Conservation (phyloP, 495 filamentous ascomycete genomes). For the Penicillium verhagenii region DNA sequence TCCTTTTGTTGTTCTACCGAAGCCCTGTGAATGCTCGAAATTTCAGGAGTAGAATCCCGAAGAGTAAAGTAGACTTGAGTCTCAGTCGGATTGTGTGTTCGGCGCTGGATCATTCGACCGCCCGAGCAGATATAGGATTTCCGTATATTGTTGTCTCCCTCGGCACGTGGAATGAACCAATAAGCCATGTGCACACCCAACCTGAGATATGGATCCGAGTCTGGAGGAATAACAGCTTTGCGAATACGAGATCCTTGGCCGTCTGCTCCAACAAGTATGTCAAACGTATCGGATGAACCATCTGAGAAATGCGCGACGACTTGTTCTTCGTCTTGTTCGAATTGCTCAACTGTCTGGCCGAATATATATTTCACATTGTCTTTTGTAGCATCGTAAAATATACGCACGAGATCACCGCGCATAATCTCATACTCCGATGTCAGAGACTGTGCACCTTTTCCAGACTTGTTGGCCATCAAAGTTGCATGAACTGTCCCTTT, state of each 20-base stretch:
- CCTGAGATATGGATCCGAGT: slow-evolving; percentile 15
- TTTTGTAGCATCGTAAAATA: slow-evolving; percentile 38
- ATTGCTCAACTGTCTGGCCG: slow-evolving; percentile 25
- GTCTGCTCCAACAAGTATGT: slow-evolving; percentile 51
- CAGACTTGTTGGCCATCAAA: slow-evolving; percentile 33
- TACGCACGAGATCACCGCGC: slow-evolving; percentile 39
- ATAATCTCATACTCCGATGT: slow-evolving; percentile 50
- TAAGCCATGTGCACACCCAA: slow-evolving; percentile 38
- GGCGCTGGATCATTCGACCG: slow-evolving; percentile 24
- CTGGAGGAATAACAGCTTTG: slow-evolving; percentile 28
- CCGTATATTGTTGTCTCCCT: slow-evolving; percentile 28
- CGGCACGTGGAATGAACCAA: slow-evolving; percentile 39
- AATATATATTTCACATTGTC: slow-evolving; percentile 39
- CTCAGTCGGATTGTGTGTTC: slow-evolving; percentile 21
- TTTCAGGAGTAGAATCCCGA: slow-evolving; percentile 14
- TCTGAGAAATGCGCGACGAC: slow-evolving; percentile 40
- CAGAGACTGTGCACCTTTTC: slow-evolving; percentile 31
- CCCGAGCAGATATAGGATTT: slow-evolving; percentile 18
- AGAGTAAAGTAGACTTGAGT: slow-evolving; percentile 26
- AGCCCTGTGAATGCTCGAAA: slow-evolving; percentile 14
- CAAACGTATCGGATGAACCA: slow-evolving; percentile 36
- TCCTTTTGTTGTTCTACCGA: slow-evolving; percentile 26
- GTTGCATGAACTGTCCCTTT: slow-evolving; percentile 21
- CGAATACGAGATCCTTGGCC: slow-evolving; percentile 47
- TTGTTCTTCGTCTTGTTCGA: slow-evolving; percentile 25